Evolutionary conservation across 179 eudicot species (phyloP), one percentile per base, ranked within the genome.

Genomic region (Silene noctiflora): DNA sequence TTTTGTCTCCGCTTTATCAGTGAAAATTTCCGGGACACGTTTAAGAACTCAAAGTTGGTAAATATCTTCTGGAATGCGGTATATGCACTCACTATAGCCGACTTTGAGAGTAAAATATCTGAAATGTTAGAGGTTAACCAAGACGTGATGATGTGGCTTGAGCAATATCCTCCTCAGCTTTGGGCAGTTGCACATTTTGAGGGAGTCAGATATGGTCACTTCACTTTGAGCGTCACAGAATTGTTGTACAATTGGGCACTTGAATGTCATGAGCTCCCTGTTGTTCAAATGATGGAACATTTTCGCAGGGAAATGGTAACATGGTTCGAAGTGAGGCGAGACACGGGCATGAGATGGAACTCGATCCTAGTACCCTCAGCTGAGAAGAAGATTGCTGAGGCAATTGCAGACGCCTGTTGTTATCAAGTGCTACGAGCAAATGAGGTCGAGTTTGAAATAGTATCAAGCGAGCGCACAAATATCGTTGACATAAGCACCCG

Each of bases 141-240:
- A 55, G 97, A 93, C 29, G 93, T 91, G 16, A 80, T 88, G 29
- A 82, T 88, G 62, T 93, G 98, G 98, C 87, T 91, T 71, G 85
- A 91, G 65, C 85, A 88, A 10, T 79, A 86, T 73, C 98, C 97
- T 9, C 89, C 94, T 65, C 91, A 88, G 19, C 86, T 89, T 69
- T 93, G 97, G 98, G 96, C 98, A 46, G 90, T 94, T 8, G 93
- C 98, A 48, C 91, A 93, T 76, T 93, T 93, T 72, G 96, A 93
- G 75, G 96, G 98, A 44, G 87, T 88, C 51, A 81, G 98, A 71
- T 93, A 89, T 63, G 97, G 96, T 13, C 98, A 93, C 78, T 84
- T 93, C 84, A 89, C 91, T 3, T 82, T 90, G 44, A 85, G 84
- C 73, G 81, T 93, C 33, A 84, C 90, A 24, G 96, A 93, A 78